Base-by-base conservation (phyloP, 306 rosid species). In the Abrus pulchellus region DNA sequence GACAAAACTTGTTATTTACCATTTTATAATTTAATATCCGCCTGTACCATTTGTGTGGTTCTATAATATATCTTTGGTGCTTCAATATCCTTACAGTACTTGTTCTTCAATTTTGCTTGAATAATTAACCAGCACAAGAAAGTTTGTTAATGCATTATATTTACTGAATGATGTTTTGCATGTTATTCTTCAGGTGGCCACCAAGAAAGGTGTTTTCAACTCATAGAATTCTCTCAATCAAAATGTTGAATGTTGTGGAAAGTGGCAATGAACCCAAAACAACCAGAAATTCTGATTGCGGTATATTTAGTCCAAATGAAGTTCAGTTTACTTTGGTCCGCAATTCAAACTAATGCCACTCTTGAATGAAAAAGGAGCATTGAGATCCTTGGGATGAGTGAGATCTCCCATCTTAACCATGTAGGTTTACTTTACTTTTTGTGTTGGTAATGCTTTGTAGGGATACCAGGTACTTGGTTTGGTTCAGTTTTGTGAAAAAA, bases 141-240 rank as follows among this genome's bases (percentile, higher is more conserved):
- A 49, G 65, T 56, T 33, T 40, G 60, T 48, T 70, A 29, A 33
- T 59, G 68, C 57, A 55, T 72, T 52, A 32, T 45, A 45, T 68
- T 44, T 61, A 49, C 55, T 54, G 33, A 59, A 29, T 10, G 20
- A 28, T 70, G 57, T 33, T 40, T 74, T 83, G 45, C 68, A 52
- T 79, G 83, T 64, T 75, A 63, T 64, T 10, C 9, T 9, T 72
- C 84, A 80, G 89, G 78, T 76, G 50, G 67, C 78, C 10, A 40
- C 33, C 10, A 7, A 76, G 73, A 59, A 61, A 59, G 77, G 49
- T 66, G 62, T 12, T 74, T 75, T 7, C 20, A 5, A 20, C 76
- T 60, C 50, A 53, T 20, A 12, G 79, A 78, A 78, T 57, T 66
- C 67, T 45, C 68, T 54, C n/a, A 49, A 44, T 75, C n/a, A 30